phyloP scores from a whole-genome alignment of 176 grass and related monocot species.

The Zizania latifolia region DNA sequence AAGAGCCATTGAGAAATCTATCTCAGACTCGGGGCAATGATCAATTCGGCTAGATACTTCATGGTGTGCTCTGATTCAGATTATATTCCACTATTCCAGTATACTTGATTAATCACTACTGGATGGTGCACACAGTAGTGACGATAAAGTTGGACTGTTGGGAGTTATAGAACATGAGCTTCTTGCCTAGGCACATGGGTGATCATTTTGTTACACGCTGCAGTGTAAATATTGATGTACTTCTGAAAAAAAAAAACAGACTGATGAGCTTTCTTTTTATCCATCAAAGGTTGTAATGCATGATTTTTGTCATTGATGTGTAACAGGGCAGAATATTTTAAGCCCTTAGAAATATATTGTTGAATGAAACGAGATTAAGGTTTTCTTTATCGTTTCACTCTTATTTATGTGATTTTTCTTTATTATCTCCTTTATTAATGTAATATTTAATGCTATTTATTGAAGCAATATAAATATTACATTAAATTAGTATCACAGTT shows the following conservation, averaged over 20 bases:
- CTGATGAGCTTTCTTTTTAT: neutral
- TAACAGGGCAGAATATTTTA: constrained; percentile 33
- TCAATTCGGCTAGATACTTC: neutral
- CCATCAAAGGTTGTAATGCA: constrained; percentile 16
- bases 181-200: neutral
- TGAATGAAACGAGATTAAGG: constrained; percentile 7
- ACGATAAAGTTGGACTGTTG: constrained; percentile 25
- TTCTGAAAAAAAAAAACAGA: neutral
- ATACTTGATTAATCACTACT: constrained; percentile 10
- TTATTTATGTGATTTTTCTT: neutral
- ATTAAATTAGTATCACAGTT: neutral
- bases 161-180: constrained; percentile 2
- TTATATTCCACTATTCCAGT: neutral
- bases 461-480: neutral
- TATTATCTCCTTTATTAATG: neutral
- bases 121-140: neutral
- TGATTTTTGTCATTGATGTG: constrained; percentile 10
- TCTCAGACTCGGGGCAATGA: constrained; percentile 55
- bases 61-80: constrained; percentile 11
- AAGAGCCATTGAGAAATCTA: constrained; percentile 70
- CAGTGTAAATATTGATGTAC: constrained; percentile 36
- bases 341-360: neutral
- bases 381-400: constrained; percentile 11
- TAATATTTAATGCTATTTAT: neutral
- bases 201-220: constrained; percentile 22